These are phyloP conservation scores for Globisporangium cederbergense DNA, from an alignment of 352 stramenopile genomes.

Conservation along the genomic window DNA sequence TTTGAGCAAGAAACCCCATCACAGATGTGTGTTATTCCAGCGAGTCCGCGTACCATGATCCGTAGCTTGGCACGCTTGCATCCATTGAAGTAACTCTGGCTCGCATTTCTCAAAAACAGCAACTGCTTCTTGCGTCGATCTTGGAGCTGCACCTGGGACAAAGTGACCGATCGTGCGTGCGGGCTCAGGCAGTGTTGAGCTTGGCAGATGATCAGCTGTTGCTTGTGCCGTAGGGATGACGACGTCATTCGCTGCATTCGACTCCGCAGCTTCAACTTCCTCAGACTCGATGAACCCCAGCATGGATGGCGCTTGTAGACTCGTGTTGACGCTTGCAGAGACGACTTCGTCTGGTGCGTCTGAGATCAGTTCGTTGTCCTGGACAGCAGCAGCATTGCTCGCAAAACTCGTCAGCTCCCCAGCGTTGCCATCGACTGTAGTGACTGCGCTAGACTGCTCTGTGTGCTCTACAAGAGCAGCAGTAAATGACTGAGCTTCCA, in stretches of 20 bases:
- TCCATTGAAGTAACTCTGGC: constrained; percentile 49
- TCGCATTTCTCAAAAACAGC: constrained; percentile 35
- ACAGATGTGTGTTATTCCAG: not conserved
- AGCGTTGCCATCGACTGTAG: not conserved
- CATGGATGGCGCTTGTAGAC: not conserved
- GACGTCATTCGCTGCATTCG: not conserved
- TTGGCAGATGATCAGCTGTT: not conserved
- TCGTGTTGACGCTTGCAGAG: not conserved
- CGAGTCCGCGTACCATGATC: constrained; percentile 16
- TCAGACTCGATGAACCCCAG: not conserved
- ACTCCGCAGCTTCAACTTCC: not conserved
- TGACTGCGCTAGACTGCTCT: not conserved
- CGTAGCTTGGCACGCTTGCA: constrained; percentile 34
- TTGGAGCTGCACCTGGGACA: not conserved
- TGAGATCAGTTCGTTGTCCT: not conserved
- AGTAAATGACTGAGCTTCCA: not conserved
- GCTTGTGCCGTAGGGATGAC: not conserved
- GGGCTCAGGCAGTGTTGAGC: not conserved
- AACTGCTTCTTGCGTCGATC: not conserved
- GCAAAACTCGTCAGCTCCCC: not conserved
- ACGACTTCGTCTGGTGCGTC: not conserved
- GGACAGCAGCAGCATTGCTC: not conserved
- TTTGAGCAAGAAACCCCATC: not conserved
- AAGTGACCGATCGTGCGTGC: not conserved
- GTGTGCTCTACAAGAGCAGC: no score